A percentile compares a stretch with the other conserved stretches of the same genome.
phyloP scores from a whole-genome alignment of 2,329 filamentous ascomycete genomes.

The Apiospora rasikravindrae region DNA sequence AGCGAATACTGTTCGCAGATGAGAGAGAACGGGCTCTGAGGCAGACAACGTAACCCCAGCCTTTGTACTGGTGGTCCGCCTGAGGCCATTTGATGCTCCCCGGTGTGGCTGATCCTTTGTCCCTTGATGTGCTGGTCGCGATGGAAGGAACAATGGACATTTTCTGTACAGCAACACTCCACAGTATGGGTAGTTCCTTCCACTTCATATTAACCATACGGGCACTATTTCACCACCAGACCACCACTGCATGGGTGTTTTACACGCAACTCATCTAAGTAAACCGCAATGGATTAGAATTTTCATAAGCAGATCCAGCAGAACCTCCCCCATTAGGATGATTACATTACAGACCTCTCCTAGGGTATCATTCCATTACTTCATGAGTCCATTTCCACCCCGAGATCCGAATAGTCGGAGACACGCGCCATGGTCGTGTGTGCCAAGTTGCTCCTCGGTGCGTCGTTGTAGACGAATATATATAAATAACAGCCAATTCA shows the following conservation, averaged over 20 bases:
- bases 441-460: neutral
- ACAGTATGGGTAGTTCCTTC: neutral
- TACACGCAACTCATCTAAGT: neutral
- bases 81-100: neutral
- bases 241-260: neutral
- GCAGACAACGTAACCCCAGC: neutral
- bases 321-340: neutral
- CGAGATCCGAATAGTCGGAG: neutral
- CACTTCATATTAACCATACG: neutral
- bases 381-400: constrained; percentile 5
- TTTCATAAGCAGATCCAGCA: neutral
- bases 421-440: neutral
- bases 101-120: neutral
- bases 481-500: neutral
- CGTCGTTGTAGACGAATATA: neutral
- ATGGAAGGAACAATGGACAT: constrained; percentile 7
- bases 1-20: neutral
- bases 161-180: neutral
- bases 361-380: constrained; percentile 14
- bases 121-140: neutral
- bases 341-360: constrained; percentile 13
- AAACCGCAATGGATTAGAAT: neutral
- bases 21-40: neutral
- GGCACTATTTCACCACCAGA: no score
- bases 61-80: neutral